phyloP scores from a whole-genome alignment of 257 asterid species.

The Mitragyna speciosa region DNA sequence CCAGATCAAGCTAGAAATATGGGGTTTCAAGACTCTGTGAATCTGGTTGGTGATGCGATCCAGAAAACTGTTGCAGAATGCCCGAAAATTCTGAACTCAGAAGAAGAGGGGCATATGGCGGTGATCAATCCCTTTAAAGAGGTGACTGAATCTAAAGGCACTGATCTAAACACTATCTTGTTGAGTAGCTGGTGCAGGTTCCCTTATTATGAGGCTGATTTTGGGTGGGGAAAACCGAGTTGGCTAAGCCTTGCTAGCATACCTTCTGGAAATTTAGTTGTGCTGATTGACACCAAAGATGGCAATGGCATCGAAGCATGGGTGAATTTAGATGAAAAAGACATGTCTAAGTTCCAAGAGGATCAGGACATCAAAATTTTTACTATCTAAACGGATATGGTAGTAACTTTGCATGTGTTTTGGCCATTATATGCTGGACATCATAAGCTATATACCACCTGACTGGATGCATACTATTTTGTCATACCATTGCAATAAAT shows the following conservation, averaged over 20 bases:
- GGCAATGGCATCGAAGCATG: slow-evolving; percentile 41
- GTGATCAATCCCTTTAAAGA: slow-evolving; percentile 14
- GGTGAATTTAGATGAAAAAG: slow-evolving; percentile 33
- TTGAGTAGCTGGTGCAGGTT: slow-evolving; percentile 37
- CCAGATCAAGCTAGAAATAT: not conserved
- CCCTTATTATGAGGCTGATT: slow-evolving; percentile 31
- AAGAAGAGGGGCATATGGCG: slow-evolving; percentile 1
- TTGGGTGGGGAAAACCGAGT: slow-evolving; percentile 32
- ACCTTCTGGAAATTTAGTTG: slow-evolving; percentile 19
- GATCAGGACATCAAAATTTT: slow-evolving; percentile 1
- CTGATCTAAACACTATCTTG: slow-evolving; percentile 7
- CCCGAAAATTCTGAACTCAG: slow-evolving; percentile 14
- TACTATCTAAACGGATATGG: not conserved
- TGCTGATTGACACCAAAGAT: slow-evolving; percentile 32
- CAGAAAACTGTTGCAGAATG: slow-evolving; percentile 13
- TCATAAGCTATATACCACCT: too few relatives aligned
- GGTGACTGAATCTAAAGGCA: not conserved
- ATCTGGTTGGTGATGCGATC: slow-evolving; percentile 1
- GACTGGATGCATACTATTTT: too few relatives aligned
- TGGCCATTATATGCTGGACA: too few relatives aligned
- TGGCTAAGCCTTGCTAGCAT: slow-evolving; percentile 33
- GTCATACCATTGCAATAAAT: too few relatives aligned
- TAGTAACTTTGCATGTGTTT: too few relatives aligned
- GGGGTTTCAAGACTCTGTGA: slow-evolving; percentile 6
- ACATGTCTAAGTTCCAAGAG: slow-evolving; percentile 17